phyloP scores from a whole-genome alignment of 352 stramenopile species.

The Globisporangium mamillatum region DNA sequence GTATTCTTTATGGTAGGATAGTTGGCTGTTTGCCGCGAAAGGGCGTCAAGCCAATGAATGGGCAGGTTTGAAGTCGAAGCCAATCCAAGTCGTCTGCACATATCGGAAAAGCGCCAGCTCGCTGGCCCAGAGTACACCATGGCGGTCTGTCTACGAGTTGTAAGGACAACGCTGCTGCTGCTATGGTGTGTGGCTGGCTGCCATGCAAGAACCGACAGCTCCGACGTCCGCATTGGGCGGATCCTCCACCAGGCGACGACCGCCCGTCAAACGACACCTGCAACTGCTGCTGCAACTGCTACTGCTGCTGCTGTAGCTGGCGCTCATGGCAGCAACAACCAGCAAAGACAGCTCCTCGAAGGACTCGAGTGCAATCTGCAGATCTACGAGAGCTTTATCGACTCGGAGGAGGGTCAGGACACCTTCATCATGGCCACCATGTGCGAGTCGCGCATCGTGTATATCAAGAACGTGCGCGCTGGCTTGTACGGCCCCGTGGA shows the following conservation, averaged over 20 bases:
- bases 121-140: too few species aligned
- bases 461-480: slow-evolving; percentile 56
- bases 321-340: not conserved
- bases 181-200: not conserved
- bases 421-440: slow-evolving; percentile 72
- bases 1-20: not conserved
- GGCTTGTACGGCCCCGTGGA: slow-evolving; percentile 57
- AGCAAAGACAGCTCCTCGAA: slow-evolving; percentile 3
- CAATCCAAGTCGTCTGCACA: too few species aligned
- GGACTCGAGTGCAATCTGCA: slow-evolving; percentile 35
- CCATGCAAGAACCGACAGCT: not conserved
- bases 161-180: too few species aligned
- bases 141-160: too few species aligned
- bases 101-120: too few species aligned
- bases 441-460: slow-evolving; percentile 75
- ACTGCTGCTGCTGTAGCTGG: too few species aligned
- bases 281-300: too few species aligned
- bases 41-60: not conserved
- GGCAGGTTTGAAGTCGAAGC: too few species aligned
- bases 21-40: not conserved
- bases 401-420: slow-evolving; percentile 53
- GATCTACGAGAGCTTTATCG: slow-evolving; percentile 52
- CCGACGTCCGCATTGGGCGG: not conserved
- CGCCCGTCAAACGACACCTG: not conserved
- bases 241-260: not conserved